Evolutionary conservation across 108 stramenopile genomes (phyloP).

Genomic region (Bacterosira constricta): DNA sequence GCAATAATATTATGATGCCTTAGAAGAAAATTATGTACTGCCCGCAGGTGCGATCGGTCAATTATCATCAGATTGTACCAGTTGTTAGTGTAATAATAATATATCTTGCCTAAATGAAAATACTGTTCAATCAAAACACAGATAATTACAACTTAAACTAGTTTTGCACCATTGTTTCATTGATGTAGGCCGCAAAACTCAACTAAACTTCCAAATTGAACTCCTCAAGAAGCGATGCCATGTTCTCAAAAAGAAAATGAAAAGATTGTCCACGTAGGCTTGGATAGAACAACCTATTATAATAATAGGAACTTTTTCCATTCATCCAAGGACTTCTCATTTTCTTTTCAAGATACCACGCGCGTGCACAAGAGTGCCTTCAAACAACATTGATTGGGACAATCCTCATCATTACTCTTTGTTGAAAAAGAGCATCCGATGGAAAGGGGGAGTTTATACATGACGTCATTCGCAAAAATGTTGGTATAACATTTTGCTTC

Average conservation of each 20-base stretch:
- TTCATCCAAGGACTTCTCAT: constrained; percentile 18
- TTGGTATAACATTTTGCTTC: not conserved
- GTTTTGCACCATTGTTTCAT: constrained; percentile 20
- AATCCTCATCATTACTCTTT: not conserved
- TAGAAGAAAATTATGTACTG: no score
- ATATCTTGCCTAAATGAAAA: no score
- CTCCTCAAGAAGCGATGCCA: not conserved
- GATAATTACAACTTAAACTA: no score
- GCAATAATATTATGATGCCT: no score
- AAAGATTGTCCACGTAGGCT: constrained; percentile 4
- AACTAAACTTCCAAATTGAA: not conserved
- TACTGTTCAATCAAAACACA: no score
- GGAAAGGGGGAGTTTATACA: constrained; percentile 20
- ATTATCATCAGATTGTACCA: no score
- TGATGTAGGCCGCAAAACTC: constrained; percentile 16
- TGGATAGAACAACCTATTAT: constrained; percentile 25
- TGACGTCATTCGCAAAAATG: constrained; percentile 24
- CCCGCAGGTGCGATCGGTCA: no score
- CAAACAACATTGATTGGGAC: not conserved
- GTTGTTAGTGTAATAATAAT: no score
- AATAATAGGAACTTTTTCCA: constrained; percentile 37
- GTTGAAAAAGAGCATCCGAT: not conserved
- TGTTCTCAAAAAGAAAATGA: not conserved
- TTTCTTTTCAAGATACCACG: not conserved
- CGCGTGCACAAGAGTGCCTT: no score